Conservation (phyloP, 2,329 filamentous ascomycete genomes). For the Verticillium nubilum region DNA sequence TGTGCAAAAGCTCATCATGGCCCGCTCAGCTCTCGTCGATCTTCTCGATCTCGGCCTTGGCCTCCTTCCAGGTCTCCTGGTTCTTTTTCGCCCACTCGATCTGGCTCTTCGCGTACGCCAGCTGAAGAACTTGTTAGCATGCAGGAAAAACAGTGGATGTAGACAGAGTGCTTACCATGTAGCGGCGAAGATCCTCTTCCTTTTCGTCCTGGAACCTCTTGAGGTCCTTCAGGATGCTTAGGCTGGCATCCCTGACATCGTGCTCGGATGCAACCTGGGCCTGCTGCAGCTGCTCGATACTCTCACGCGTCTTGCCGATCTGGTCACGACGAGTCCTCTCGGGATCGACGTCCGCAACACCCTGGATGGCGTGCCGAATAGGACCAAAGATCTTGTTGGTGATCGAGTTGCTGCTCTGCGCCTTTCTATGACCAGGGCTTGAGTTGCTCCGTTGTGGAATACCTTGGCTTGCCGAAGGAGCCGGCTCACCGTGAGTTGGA, state of each 20-base stretch:
- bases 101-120: slow-evolving; percentile 87
- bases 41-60: slow-evolving; percentile 79
- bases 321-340: slow-evolving; percentile 87
- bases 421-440: slow-evolving; percentile 65
- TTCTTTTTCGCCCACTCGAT: slow-evolving; percentile 92
- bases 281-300: slow-evolving; percentile 79
- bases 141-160: background rate
- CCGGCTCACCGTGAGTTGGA: slow-evolving; percentile 74
- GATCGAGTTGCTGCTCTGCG: slow-evolving; percentile 81
- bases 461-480: slow-evolving; percentile 70
- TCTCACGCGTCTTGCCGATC: slow-evolving; percentile 93
- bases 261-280: slow-evolving; percentile 82
- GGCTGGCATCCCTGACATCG: slow-evolving; percentile 89
- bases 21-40: slow-evolving; percentile 58
- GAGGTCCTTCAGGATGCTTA: slow-evolving; percentile 81
- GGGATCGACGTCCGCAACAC: slow-evolving; percentile 92
- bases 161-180: slow-evolving; percentile 69
- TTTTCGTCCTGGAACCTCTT: slow-evolving; percentile 93
- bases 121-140: slow-evolving; percentile 42
- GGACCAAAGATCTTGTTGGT: slow-evolving; percentile 92
- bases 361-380: slow-evolving; percentile 91
- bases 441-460: slow-evolving; percentile 46
- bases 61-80: slow-evolving; percentile 89
- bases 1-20: background rate
- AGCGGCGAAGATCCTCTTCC: slow-evolving; percentile 85